Conservation (phyloP, 2,329 filamentous ascomycete genomes). For the Pezicula rhizophila region DNA sequence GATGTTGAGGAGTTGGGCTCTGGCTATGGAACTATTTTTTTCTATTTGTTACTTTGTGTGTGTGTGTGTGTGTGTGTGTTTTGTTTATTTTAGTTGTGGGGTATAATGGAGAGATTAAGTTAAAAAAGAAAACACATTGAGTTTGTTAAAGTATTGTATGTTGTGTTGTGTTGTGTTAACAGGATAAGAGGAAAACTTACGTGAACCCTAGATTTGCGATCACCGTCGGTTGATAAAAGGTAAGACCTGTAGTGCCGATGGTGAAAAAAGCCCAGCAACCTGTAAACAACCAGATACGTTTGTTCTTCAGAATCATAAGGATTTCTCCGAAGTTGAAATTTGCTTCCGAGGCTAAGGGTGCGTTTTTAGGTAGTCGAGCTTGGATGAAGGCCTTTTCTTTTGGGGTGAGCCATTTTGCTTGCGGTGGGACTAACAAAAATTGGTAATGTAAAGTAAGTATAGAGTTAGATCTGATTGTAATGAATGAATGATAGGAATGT, state of each 20-base stretch:
- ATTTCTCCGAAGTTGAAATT: conserved; percentile 36
- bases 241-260: conserved; percentile 34
- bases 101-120: too few relatives aligned
- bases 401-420: conserved; percentile 38
- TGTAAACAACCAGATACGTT: conserved; percentile 39
- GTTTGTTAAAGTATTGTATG: too few relatives aligned
- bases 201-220: conserved; percentile 37
- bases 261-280: conserved; percentile 38
- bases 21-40: conserved; percentile 31
- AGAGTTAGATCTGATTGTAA: too few relatives aligned
- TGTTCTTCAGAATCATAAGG: conserved; percentile 32
- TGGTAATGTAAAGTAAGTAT: too few relatives aligned
- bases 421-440: conserved; percentile 35
- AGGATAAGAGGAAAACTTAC: conserved; percentile 5
- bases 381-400: conserved; percentile 43
- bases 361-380: conserved; percentile 37
- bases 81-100: too few relatives aligned
- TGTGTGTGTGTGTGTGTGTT: too few relatives aligned
- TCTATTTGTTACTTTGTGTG: too few relatives aligned
- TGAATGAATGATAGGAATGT: background rate
- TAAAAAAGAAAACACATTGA: too few relatives aligned
- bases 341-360: conserved; percentile 34
- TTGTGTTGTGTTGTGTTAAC: too few relatives aligned
- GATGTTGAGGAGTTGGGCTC: conserved; percentile 43
- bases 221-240: conserved; percentile 37